phyloP scores from a whole-genome alignment of 2,329 filamentous ascomycete species.

The Aspergillus jensenii region DNA sequence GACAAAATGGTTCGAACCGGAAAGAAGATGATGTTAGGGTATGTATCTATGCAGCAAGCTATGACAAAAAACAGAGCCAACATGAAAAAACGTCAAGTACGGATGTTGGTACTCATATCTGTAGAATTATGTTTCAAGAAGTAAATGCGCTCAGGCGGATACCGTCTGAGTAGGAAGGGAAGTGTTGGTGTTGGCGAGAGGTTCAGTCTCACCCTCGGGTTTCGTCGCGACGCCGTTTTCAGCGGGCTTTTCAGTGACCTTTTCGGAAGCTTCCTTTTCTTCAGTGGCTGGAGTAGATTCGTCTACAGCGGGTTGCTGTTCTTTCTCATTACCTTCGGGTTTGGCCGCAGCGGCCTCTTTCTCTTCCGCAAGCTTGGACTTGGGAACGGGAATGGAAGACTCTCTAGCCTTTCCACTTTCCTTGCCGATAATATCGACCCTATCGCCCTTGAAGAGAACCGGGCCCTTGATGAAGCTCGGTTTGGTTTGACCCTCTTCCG shows the following conservation, averaged over 20 bases:
- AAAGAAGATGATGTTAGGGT: background rate
- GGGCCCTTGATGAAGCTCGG: conserved; percentile 36
- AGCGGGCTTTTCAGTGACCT: background rate
- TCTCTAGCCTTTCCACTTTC: conserved; percentile 35
- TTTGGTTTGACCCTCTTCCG: conserved; percentile 24
- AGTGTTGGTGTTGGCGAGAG: background rate
- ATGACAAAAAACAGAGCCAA: conserved; percentile 1
- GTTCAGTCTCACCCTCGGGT: background rate
- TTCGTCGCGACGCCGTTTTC: background rate
- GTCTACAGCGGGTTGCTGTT: background rate
- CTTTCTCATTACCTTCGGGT: background rate
- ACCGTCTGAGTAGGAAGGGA: background rate
- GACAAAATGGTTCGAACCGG: background rate
- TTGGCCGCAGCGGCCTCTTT: background rate
- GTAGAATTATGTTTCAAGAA: background rate
- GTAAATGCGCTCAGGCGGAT: background rate
- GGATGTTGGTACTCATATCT: background rate
- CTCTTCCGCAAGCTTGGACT: background rate
- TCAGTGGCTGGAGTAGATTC: background rate
- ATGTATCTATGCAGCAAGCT: conserved; percentile 6
- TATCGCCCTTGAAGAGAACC: conserved; percentile 34
- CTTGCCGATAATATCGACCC: conserved; percentile 34
- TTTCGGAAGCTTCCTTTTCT: background rate
- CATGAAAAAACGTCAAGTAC: background rate
- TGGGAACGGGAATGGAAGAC: conserved; percentile 24